Conservation (phyloP, 1,284 basidiomycete species). For the Clitocybe nebularis region DNA sequence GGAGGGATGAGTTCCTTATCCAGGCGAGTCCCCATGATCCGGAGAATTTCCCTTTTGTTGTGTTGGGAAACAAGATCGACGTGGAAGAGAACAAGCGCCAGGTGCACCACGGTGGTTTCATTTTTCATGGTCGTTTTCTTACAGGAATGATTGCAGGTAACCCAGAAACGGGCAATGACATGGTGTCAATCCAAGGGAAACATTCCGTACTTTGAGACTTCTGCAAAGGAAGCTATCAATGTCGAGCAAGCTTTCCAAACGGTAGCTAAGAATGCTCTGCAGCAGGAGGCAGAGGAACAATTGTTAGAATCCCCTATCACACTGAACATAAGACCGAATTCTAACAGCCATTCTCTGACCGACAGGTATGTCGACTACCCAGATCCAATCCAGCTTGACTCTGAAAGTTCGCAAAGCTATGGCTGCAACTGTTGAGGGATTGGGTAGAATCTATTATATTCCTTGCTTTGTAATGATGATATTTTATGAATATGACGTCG, state of each 20-base stretch:
- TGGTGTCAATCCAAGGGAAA: slow-evolving; percentile 99
- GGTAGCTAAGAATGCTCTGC: slow-evolving; percentile 96
- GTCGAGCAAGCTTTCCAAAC: slow-evolving; percentile 99
- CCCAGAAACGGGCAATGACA: slow-evolving; percentile 99
- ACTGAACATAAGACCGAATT: slow-evolving; percentile 14
- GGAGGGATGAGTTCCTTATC: slow-evolving; percentile 97
- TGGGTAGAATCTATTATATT: slow-evolving; percentile 8
- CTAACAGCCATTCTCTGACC: slow-evolving; percentile 18
- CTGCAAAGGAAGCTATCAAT: slow-evolving; percentile 99
- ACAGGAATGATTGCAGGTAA: slow-evolving; percentile 58
- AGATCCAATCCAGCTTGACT: slow-evolving; percentile 97
- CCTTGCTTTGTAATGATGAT: slow-evolving; percentile 6
- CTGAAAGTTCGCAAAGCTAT: slow-evolving; percentile 87
- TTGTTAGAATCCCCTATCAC: slow-evolving; percentile 54
- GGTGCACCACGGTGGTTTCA: slow-evolving; percentile 44
- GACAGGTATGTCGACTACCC: slow-evolving; percentile 95
- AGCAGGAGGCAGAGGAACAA: slow-evolving; percentile 96
- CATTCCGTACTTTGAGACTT: slow-evolving; percentile 99
- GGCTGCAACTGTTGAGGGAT: slow-evolving; percentile 82
- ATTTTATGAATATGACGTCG: slow-evolving; percentile 8
- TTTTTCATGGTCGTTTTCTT: slow-evolving; percentile 5
- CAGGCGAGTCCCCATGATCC: slow-evolving; percentile 98
- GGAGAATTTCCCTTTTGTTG: slow-evolving; percentile 98
- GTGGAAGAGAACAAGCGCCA: slow-evolving; percentile 98
- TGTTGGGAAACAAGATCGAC: slow-evolving; percentile 99